phyloP scores from a whole-genome alignment of 2,329 filamentous ascomycete genomes.

The Alternaria rosae region DNA sequence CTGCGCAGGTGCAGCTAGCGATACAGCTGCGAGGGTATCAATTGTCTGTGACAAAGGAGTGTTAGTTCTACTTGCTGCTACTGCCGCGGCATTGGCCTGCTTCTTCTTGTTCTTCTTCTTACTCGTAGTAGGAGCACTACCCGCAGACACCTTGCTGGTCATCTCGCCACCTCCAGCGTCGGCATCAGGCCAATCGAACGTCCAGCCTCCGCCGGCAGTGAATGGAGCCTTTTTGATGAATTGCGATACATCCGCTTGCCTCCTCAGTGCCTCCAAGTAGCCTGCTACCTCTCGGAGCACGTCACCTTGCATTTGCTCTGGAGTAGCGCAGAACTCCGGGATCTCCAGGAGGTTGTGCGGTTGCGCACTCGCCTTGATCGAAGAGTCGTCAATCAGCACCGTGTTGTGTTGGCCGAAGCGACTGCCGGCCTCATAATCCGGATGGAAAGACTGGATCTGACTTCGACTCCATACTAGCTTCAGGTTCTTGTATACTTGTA shows the following conservation, averaged over 20 bases:
- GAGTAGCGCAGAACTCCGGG: constrained; percentile 72
- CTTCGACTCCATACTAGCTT: constrained; percentile 70
- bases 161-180: constrained; percentile 20
- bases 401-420: constrained; percentile 86
- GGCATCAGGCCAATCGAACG: constrained; percentile 35
- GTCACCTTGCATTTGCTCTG: constrained; percentile 50
- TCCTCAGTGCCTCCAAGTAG: constrained; percentile 61
- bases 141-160: constrained; percentile 13
- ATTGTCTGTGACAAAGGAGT: constrained; percentile 7
- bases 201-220: constrained; percentile 35
- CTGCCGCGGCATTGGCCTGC: constrained; percentile 1
- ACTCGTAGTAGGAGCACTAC: constrained; percentile 3
- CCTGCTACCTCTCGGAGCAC: constrained; percentile 60
- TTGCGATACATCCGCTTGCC: constrained; percentile 66
- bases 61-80: constrained; percentile 5
- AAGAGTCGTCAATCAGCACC: constrained; percentile 85
- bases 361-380: constrained; percentile 80
- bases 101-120: constrained; percentile 22
- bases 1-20: constrained; percentile 5
- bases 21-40: constrained; percentile 10
- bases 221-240: constrained; percentile 59
- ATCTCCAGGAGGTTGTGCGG: constrained; percentile 83
- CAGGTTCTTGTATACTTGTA: constrained; percentile 91
- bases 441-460: constrained; percentile 54
- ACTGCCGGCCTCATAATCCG: constrained; percentile 41